Evolutionary conservation across 2,329 filamentous ascomycete species (phyloP).

Genomic region (Neopestalotiopsis sp.): DNA sequence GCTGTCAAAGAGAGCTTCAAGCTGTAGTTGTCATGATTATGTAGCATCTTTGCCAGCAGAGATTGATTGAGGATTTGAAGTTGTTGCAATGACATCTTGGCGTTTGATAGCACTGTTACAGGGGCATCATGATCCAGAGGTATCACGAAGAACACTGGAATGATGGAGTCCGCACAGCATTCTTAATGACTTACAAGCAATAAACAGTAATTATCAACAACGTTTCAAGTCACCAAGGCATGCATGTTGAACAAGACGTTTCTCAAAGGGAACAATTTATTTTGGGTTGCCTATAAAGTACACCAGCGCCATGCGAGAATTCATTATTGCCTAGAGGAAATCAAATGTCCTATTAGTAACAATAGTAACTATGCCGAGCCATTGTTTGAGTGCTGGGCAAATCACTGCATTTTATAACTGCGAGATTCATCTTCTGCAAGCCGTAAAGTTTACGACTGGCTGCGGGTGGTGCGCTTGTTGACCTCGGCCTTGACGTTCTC

Average conservation of each 20-base stretch:
- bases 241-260: neutral
- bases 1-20: conserved; percentile 69
- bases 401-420: conserved; percentile 8
- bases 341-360: conserved; percentile 18
- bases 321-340: conserved; percentile 15
- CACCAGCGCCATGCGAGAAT: conserved; percentile 21
- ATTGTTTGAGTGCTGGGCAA: neutral
- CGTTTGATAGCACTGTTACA: too few species aligned
- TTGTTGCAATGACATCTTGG: neutral
- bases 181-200: too few species aligned
- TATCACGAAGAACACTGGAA: too few species aligned
- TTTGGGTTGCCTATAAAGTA: conserved; percentile 18
- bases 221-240: too few species aligned
- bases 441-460: conserved; percentile 51
- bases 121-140: too few species aligned
- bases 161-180: too few species aligned
- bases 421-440: neutral
- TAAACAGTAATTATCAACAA: too few species aligned
- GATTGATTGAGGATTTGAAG: neutral
- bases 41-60: neutral
- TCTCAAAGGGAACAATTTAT: conserved; percentile 3
- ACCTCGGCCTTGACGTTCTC: conserved; percentile 80
- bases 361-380: conserved; percentile 10
- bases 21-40: conserved; percentile 23
- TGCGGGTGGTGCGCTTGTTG: conserved; percentile 65